phyloP scores from a whole-genome alignment of 1,284 basidiomycete genomes.

The Clitocybe nebularis region DNA sequence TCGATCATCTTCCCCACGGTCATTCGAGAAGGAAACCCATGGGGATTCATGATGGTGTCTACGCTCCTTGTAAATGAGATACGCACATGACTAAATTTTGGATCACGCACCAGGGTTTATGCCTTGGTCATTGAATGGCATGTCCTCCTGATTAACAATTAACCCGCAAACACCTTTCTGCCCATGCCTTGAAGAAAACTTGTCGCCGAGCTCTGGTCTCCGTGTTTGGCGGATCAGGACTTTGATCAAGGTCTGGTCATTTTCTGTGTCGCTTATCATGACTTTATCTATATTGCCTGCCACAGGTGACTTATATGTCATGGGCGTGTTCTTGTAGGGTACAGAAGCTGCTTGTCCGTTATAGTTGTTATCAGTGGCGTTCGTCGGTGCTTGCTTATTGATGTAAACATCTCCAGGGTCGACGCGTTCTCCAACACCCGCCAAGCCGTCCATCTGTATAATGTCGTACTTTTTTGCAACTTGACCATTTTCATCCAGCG shows the following conservation, averaged over 20 bases:
- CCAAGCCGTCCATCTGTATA: conserved; percentile 89
- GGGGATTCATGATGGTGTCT: conserved; percentile 99
- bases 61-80: conserved; percentile 1
- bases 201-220: conserved; percentile 95
- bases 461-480: conserved; percentile 85
- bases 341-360: conserved; percentile 75
- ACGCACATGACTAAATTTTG: conserved; percentile 5
- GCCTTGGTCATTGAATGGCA: conserved; percentile 99
- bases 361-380: conserved; percentile 83
- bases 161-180: conserved; percentile 99
- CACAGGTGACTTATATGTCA: conserved; percentile 91
- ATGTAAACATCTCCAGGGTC: conserved; percentile 94
- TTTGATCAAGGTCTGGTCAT: conserved; percentile 97
- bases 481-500: conserved; percentile 77
- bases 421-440: conserved; percentile 92
- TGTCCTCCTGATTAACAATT: conserved; percentile 97
- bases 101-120: conserved; percentile 75
- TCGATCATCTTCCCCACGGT: conserved; percentile 99
- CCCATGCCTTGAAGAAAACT: conserved; percentile 97
- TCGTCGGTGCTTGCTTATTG: conserved; percentile 94
- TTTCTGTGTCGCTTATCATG: conserved; percentile 93
- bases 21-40: conserved; percentile 99
- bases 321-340: conserved; percentile 85
- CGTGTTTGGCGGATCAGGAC: conserved; percentile 97
- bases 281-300: conserved; percentile 97